Evolutionary conservation across 169 alveolate species (phyloP), one percentile per base, ranked within the genome.

Genomic region (Plasmodium gaboni): DNA sequence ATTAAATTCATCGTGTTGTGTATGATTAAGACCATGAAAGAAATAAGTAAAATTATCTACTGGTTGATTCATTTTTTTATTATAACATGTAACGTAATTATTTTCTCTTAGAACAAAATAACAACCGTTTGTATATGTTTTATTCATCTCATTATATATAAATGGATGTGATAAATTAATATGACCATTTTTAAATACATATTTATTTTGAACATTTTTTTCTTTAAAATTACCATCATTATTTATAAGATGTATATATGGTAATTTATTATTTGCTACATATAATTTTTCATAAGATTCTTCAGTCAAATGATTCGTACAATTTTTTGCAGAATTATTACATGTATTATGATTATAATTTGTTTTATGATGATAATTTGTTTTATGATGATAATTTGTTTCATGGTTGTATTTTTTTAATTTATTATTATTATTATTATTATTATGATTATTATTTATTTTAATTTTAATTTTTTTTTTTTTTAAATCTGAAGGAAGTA

Each of bases 171-270:
- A 13, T 64, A 55, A 70, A 86, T 86, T 86, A 15, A 86, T 12
- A 38, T 86, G 67, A 46, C 92, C 92, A 86, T 86, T 71, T 71
- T 70, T 73, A 6, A 86, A 15, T 10, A 86, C 26, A 44, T 42
- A 71, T 70, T 60, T 42, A 24, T 51, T 69, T 65, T 86, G 87
- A 19, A 86, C 2, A 15, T 57, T 50, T 48, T 44, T 57, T 60
- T 86, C 46, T 26, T 86, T 69, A 15, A 71, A 86, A 13, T 17
- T 13, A 10, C 87, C 92, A 50, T 69, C 48, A 60, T 67, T 63
- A 73, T 86, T 63, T 50, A 86, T 38, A 38, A 86, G 24, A 32
- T 86, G 26, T 42, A 71, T 71, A 60, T 86, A 86, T 32, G 92
- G 92, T 67, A 86, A 64, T 63, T 71, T 48, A 6, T 32, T 60